Evolutionary conservation across 164 flowering plant species (phyloP), one percentile per base, ranked within the genome.

Genomic region (Liriodendron chinense): DNA sequence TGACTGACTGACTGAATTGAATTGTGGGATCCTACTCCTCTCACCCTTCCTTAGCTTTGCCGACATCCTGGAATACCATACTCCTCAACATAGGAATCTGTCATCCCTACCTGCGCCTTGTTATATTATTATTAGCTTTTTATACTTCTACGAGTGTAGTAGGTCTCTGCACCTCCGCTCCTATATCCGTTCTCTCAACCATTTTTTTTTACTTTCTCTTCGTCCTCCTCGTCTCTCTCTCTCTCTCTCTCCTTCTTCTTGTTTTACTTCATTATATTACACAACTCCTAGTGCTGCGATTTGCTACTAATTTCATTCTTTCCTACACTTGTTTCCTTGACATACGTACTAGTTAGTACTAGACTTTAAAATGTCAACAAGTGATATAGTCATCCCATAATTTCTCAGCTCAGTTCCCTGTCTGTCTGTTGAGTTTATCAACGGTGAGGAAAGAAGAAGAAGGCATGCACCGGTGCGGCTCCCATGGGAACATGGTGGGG

Each of bases 391-490:
- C 43, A 34, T 34, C 43, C 43, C 43, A 34, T 34, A 34, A 34
- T 34, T 34, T 4, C 43, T 61, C 64, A 34, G 20, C 16, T 53
- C 28, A n/a, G 1, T 22, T 65, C 23, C 43, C 48, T 47, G 1
- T 48, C 23, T 26, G 13, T 64, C 67, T 64, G 26, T 22, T 0
- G 22, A 64, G 61, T 48, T 34, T 22, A 77, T 43, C 68, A 53
- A 34, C 3, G 43, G 3, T 34, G 43, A 34, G 43, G 18, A 53
- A 53, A 53, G 59, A 53, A 53, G 57, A 53, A 53, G 59, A 53
- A 12, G 82, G 71, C 78, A 87, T 87, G 91, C 84, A 86, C 65
- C 76, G 90, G 50, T 87, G 87, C 77, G 65, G 63, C 74, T 73
- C 78, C 26, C 78, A 77, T 4, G 80, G 84, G 28, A 82, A 79